Conservation (phyloP, 2,329 filamentous ascomycete species). For the Trichoderma koningiopsis region DNA sequence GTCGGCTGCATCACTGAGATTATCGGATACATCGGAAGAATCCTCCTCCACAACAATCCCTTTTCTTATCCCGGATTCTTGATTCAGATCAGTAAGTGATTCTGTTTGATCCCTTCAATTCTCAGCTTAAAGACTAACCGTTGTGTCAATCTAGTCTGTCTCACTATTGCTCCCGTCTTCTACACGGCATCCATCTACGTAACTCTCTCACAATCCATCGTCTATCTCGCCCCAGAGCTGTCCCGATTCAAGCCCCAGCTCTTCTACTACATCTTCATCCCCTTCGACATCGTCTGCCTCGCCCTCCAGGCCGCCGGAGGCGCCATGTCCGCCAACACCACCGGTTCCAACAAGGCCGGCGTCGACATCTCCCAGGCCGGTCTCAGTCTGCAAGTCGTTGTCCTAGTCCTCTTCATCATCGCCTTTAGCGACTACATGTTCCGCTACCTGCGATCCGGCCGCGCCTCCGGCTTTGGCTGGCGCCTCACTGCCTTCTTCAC, state of each 20-base stretch:
- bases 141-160: conserved; percentile 46
- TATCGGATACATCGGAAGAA: conserved; percentile 63
- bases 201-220: conserved; percentile 52
- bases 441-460: conserved; percentile 42
- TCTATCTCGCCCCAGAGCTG: conserved; percentile 44
- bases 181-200: conserved; percentile 68
- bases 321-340: conserved; percentile 50
- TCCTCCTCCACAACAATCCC: conserved; percentile 59
- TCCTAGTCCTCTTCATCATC: conserved; percentile 54
- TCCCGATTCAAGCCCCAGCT: conserved; percentile 48
- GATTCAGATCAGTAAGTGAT: conserved; percentile 60
- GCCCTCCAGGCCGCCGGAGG: conserved; percentile 60
- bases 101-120: background rate
- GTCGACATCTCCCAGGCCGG: conserved; percentile 51
- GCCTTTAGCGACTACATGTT: conserved; percentile 54
- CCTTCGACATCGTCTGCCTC: conserved; percentile 59
- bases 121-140: background rate
- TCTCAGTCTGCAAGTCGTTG: conserved; percentile 60
- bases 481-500: conserved; percentile 50
- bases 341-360: conserved; percentile 43
- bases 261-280: conserved; percentile 55
- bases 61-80: conserved; percentile 63
- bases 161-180: conserved; percentile 53
- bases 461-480: conserved; percentile 32
- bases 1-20: conserved; percentile 60